These are phyloP conservation scores for Trichoderma sp. DNA, from an alignment of 2,329 filamentous ascomycete genomes.

Conservation along the genomic window DNA sequence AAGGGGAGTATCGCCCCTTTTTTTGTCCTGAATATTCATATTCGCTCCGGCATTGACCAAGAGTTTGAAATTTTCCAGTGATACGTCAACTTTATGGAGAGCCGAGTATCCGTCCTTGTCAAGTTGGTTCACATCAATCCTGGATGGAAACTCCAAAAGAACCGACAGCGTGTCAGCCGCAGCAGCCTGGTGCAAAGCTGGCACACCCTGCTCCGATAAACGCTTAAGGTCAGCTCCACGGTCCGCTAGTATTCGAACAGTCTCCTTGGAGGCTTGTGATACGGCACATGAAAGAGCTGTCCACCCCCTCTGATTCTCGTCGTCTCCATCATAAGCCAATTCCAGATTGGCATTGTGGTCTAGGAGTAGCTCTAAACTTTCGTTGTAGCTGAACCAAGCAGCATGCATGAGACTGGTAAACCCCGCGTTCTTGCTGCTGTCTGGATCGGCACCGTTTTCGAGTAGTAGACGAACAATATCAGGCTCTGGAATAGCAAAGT, in stretches of 20 bases:
- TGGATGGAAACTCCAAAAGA: slow-evolving; percentile 18
- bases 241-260: slow-evolving; percentile 13
- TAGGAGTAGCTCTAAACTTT: slow-evolving; percentile 6
- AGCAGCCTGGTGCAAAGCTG: slow-evolving; percentile 13
- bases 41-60: slow-evolving; percentile 18
- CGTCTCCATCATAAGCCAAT: slow-evolving; percentile 3
- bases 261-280: neutral
- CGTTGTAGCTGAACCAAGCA: slow-evolving; percentile 11
- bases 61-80: slow-evolving; percentile 6
- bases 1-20: slow-evolving; percentile 6
- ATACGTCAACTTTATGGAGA: neutral
- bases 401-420: slow-evolving; percentile 19
- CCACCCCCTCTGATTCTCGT: slow-evolving; percentile 4
- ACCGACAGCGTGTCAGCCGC: neutral
- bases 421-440: neutral
- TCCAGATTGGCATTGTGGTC: slow-evolving; percentile 14
- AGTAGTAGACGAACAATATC: slow-evolving; percentile 6
- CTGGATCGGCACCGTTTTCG: slow-evolving; percentile 19
- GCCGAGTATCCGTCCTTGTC: neutral
- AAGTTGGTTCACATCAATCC: slow-evolving; percentile 13
- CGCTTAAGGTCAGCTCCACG: slow-evolving; percentile 15
- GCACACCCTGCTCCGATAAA: neutral
- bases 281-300: slow-evolving; percentile 18
- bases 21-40: neutral
- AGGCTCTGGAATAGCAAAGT: neutral